Evolutionary conservation across 306 rosid species (phyloP), one percentile per base, ranked within the genome.

Genomic region (Glycine latifolia): DNA sequence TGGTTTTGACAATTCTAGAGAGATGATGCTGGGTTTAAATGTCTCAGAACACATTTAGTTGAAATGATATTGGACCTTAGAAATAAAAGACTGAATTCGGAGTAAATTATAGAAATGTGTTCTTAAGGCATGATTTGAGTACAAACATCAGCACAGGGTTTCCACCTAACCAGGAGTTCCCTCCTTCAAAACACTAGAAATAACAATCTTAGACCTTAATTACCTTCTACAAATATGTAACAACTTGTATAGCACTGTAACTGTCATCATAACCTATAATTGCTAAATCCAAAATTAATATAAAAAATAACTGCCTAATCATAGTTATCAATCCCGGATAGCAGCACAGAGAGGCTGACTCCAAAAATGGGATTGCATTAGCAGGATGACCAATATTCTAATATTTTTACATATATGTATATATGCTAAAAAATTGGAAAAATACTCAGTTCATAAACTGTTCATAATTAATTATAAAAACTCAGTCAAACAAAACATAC

Each of bases 1-100:
- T 26, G 65, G 82, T 78, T 85, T 84, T 83, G 71, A 62, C 50
- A 62, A 60, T 72, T 76, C 73, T 72, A 46, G 82, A 75, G 70
- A 47, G 69, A 50, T 54, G 46, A 77, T 75, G 73, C 47, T 62
- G 78, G 81, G 59, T 2, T 70, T n/a, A 46, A 26, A 79, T 80
- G 76, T 81, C 54, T 69, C 52, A 63, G 56, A 60, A 58, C 67
- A 15, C 5, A 70, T 69, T 63, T 58, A 47, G 17, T 71, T 68
- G 72, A 78, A 71, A 71, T 72, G 66, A 50, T 20, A 43, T 69
- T 73, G 75, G 75, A 71, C 65, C 65, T 37, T 17, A 3, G 65
- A 59, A 59, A 20, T 20, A 17, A 17, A 59, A 59, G 11, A 37
- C 26, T 39, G 26, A 65, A 65, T 65, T 39, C 5, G 14, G 48